Conservation (phyloP, 805 yeast species). For the Starmerella geochares region DNA sequence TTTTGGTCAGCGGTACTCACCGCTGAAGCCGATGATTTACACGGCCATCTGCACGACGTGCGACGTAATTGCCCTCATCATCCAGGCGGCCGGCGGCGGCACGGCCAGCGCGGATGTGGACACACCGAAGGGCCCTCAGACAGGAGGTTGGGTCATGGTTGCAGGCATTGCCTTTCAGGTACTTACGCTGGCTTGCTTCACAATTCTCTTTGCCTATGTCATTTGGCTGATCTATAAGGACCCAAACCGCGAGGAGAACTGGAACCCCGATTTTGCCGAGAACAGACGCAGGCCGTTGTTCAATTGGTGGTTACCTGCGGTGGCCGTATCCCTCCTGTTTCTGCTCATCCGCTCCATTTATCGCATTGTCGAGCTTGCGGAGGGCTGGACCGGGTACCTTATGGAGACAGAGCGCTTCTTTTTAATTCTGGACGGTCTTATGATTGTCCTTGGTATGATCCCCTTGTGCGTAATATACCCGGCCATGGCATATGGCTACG, state of each 20-base stretch:
- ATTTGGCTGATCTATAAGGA: slow-evolving; percentile 11
- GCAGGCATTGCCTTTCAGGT: slow-evolving; percentile 76
- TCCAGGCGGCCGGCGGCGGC: slow-evolving; percentile 76
- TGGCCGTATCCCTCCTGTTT: slow-evolving; percentile 37
- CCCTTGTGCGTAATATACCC: slow-evolving; percentile 53
- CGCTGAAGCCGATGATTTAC: slow-evolving; percentile 47
- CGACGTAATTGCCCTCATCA: slow-evolving; percentile 52
- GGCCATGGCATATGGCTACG: slow-evolving; percentile 43
- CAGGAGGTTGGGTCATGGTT: slow-evolving; percentile 61
- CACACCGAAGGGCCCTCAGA: slow-evolving; percentile 30
- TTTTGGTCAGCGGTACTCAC: slow-evolving; percentile 47
- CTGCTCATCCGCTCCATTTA: slow-evolving; percentile 61
- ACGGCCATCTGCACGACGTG: slow-evolving; percentile 54
- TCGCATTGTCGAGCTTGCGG: slow-evolving; percentile 59
- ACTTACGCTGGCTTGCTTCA: slow-evolving; percentile 52
- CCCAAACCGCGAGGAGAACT: slow-evolving; percentile 9
- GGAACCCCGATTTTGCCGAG: slow-evolving; percentile 19
- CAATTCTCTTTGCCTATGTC: slow-evolving; percentile 42
- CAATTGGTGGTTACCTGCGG: slow-evolving; percentile 25
- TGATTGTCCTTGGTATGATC: slow-evolving; percentile 45
- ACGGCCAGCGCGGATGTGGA: slow-evolving; percentile 42
- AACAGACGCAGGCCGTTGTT: slow-evolving; percentile 22
- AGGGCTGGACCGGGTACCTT: slow-evolving; percentile 62
- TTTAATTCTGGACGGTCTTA: slow-evolving; percentile 50
- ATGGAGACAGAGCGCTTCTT: slow-evolving; percentile 52